Evolutionary conservation across 164 flowering plant species (phyloP).

Genomic region (Stephania cephalantha): DNA sequence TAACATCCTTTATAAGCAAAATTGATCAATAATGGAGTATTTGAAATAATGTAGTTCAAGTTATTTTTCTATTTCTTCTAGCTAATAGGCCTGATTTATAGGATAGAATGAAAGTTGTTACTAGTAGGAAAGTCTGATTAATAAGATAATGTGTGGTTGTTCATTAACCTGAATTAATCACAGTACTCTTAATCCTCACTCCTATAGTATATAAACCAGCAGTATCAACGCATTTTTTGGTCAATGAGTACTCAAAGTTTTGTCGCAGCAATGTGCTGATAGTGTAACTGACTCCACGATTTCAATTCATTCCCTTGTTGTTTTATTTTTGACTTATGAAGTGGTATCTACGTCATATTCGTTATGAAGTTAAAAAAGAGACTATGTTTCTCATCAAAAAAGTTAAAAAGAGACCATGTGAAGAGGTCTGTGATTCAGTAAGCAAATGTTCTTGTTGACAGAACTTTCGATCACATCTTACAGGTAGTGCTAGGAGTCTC

Average conservation of each 20-base stretch:
- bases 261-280: not conserved
- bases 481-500: constrained; percentile 19
- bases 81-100: too few relatives aligned
- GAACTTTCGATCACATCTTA: constrained; percentile 14
- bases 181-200: too few relatives aligned
- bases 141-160: too few relatives aligned
- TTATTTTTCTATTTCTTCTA: too few relatives aligned
- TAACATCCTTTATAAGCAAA: not conserved
- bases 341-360: not conserved
- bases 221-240: too few relatives aligned
- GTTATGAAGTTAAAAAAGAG: constrained; percentile 1
- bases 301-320: not conserved
- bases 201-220: too few relatives aligned
- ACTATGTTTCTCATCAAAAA: constrained; percentile 1
- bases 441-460: constrained; percentile 3
- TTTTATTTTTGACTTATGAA: not conserved
- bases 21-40: not conserved
- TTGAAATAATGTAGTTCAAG: too few relatives aligned
- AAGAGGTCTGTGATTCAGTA: constrained; percentile 11
- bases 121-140: too few relatives aligned
- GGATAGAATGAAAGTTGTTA: too few relatives aligned
- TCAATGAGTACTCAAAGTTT: not conserved
- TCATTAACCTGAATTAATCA: too few relatives aligned
- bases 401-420: constrained; percentile 12
- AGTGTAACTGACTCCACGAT: not conserved